Evolutionary conservation across 805 yeast genomes (phyloP), one percentile per base, ranked within the genome.

Genomic region (Cyberlindnera maclurae): DNA sequence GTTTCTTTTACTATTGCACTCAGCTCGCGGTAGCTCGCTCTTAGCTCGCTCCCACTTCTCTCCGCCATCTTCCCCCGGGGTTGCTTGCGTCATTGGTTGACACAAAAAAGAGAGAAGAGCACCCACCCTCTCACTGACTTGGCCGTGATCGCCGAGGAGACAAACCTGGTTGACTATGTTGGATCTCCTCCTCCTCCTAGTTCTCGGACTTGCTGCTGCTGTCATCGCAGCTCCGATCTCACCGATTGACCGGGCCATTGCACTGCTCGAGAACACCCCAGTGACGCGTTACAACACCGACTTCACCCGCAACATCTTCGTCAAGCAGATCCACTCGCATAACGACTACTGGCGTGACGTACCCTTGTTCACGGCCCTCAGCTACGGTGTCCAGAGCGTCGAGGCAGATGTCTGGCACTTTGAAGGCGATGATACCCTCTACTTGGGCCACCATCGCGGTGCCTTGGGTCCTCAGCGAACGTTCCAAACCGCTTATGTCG

Each of bases 271-370:
- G 24, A 49, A 43, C 10, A 26, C 50, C 1, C 33, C 41, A 9
- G 31, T n/a, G 10, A 48, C 54, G 5, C 33, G 36, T n/a, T 52
- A 50, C 41, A 11, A 40, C 11, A 36, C 51, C 7, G 56, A 51
- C 33, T 37, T 46, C 29, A 52, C 57, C 22, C 42, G 50, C 20
- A 31, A 52, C 39, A 43, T 53, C 34, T 52, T 52, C 33, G 53
- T 54, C 33, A 54, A 57, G 33, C 64, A 66, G 29, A 64, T 79
- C 29, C 88, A 81, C 52, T 77, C 85, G 1, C 89, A 81, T 55
- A 81, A 81, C 50, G 87, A 81, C 55, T 82, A 80, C 57, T 79
- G 86, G 84, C 62, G 87, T 49, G 55, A 59, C 12, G 56, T 65
- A 11, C 86, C 87, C 1, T 59, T 81, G 4, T 65, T 68, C 38